A percentile compares a stretch with the other conserved stretches of the same genome.
phyloP scores from a whole-genome alignment of 306 rosid species.

The Cucurbita pepo region DNA sequence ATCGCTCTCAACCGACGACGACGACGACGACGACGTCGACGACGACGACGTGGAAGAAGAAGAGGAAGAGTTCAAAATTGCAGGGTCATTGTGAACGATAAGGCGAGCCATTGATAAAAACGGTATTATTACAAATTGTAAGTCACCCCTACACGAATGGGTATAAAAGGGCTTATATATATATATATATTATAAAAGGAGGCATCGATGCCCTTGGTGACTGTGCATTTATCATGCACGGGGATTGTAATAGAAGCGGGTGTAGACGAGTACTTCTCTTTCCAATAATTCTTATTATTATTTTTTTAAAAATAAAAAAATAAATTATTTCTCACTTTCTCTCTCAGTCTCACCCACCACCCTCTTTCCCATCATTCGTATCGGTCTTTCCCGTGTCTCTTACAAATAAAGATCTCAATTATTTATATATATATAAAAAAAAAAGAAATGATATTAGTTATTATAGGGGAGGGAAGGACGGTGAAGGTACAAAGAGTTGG shows the following conservation, averaged over 20 bases:
- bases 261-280: not conserved
- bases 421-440: too few relatives aligned
- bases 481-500: too few relatives aligned
- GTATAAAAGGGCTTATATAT: not conserved
- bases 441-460: too few relatives aligned
- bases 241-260: not conserved
- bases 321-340: not conserved
- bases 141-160: constrained; percentile 11
- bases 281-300: not conserved
- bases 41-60: not conserved
- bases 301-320: not conserved
- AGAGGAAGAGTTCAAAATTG: not conserved
- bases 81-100: not conserved
- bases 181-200: not conserved
- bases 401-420: not conserved
- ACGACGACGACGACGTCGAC: not conserved
- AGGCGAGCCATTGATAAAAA: not conserved
- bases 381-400: not conserved
- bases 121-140: not conserved
- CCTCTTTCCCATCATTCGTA: constrained; percentile 4
- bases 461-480: too few relatives aligned
- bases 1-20: not conserved
- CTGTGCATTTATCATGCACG: not conserved
- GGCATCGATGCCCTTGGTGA: not conserved
- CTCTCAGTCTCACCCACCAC: not conserved